These are phyloP conservation scores for Parmelia sp. DNA, from an alignment of 495 filamentous ascomycete species.

Conservation along the genomic window DNA sequence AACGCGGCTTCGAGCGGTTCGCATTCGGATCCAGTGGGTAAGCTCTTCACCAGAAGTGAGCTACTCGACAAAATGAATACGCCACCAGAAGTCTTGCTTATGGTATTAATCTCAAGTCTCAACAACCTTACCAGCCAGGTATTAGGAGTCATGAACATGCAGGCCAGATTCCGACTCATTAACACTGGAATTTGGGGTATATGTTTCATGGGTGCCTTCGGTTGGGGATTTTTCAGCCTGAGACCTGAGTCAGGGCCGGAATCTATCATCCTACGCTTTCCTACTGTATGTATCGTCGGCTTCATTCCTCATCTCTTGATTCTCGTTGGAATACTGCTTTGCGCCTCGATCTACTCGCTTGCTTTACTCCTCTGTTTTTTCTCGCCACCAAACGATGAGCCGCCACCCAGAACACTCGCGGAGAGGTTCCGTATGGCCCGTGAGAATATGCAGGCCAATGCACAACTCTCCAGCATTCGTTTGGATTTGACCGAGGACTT, in stretches of 20 bases:
- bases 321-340: slow-evolving; percentile 66
- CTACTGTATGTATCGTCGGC: slow-evolving; percentile 89
- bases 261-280: slow-evolving; percentile 62
- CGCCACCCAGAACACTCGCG: slow-evolving; percentile 37
- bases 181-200: slow-evolving; percentile 86
- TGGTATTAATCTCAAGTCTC: slow-evolving; percentile 79
- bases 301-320: slow-evolving; percentile 91
- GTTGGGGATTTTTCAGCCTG: slow-evolving; percentile 60
- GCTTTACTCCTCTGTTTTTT: slow-evolving; percentile 71
- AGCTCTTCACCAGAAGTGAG: slow-evolving; percentile 16
- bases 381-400: slow-evolving; percentile 48
- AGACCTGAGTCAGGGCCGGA: slow-evolving; percentile 30
- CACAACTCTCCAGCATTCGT: slow-evolving; percentile 69
- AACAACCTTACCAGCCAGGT: slow-evolving; percentile 82
- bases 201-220: slow-evolving; percentile 75
- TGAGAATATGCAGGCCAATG: slow-evolving; percentile 85
- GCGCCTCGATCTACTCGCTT: slow-evolving; percentile 65
- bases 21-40: slow-evolving; percentile 22
- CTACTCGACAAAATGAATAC: slow-evolving; percentile 63
- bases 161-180: slow-evolving; percentile 67
- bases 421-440: slow-evolving; percentile 60
- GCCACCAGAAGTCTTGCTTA: slow-evolving; percentile 79
- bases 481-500: slow-evolving; percentile 87
- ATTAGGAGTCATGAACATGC: slow-evolving; percentile 71
- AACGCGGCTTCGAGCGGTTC: slow-evolving; percentile 20